Evolutionary conservation across 2,329 filamentous ascomycete species (phyloP), one percentile per base, ranked within the genome.

Genomic region (Fusarium pseudocircinatum): DNA sequence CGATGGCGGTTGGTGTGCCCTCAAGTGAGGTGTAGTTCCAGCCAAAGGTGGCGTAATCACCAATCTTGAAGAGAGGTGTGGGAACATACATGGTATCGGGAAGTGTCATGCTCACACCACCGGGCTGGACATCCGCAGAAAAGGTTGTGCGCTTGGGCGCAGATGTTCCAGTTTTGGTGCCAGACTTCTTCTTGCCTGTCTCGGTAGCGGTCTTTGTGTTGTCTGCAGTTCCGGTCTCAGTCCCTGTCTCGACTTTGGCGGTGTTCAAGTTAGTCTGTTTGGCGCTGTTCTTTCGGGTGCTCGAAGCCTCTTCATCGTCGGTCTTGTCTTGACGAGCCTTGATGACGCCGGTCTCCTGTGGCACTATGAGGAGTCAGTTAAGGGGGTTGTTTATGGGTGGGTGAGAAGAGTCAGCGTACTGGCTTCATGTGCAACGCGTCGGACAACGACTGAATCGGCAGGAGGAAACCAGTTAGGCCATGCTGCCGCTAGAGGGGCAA

Each of bases 11-110:
- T 4, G 90, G 90, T 3, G 84, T 87, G 32, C 83, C 88, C 62
- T 85, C 83, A 36, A 92, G 80, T 49, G 86, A 87, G 7, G 90
- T 92, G 83, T 91, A 92, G 82, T 92, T 92, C 89, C 90, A 92
- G 52, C 82, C 85, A 81, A 88, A 90, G 20, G 89, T 91, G 47
- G 91, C 83, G 49, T 83, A 83, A 77, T 91, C 86, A 69, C 88
- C 87, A 69, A 92, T 89, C 77, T 89, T 89, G 85, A 88, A 91
- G 44, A 90, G 84, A 66, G 86, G 83, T 15, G 84, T 83, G 32
- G 84, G 83, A 16, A 82, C 81, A 9, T 81, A 78, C 7, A 83
- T 84, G 12, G 83, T 80, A 43, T 84, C 82, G 2, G 90, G 90
- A 4, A 84, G 86, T 49, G 87, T 74, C 83, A 92, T 87, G 52